Evolutionary conservation across 768 basidiomycete genomes (phyloP).

Genomic region (Tulasnella sp.): DNA sequence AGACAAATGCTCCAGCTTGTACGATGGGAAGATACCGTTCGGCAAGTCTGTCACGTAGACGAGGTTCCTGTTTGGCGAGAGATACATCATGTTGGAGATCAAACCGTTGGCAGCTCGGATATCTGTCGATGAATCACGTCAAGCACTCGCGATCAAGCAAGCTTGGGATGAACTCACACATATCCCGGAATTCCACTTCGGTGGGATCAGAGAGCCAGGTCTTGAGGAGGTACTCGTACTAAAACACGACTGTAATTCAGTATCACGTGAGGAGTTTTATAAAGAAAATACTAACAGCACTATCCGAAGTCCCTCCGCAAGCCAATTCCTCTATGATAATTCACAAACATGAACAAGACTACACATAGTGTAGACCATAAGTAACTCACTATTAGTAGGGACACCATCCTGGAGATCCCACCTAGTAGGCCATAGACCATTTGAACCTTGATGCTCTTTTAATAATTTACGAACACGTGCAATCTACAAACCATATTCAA

Average conservation of each 20-base stretch:
- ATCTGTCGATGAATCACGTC: constrained; percentile 17
- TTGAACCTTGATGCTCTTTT: constrained; percentile 32
- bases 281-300: constrained; percentile 9
- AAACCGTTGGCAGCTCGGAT: constrained; percentile 18
- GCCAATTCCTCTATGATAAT: constrained; percentile 3
- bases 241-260: neutral
- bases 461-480: constrained; percentile 37
- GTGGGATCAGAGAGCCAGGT: constrained; percentile 52
- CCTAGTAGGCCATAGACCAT: constrained; percentile 38
- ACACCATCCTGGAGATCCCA: constrained; percentile 41
- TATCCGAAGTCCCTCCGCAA: constrained; percentile 15
- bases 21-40: constrained; percentile 17
- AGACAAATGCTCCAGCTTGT: constrained; percentile 53
- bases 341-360: no score
- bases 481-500: constrained; percentile 27
- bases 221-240: constrained; percentile 65
- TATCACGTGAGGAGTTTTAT: neutral
- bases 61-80: constrained; percentile 49
- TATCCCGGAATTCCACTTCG: constrained; percentile 46
- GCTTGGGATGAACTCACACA: constrained; percentile 38
- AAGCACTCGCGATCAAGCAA: neutral
- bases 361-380: no score
- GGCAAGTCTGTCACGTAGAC: constrained; percentile 52
- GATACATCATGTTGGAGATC: constrained; percentile 40
- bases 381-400: constrained; percentile 4